Evolutionary conservation across 495 filamentous ascomycete genomes (phyloP).

Genomic region (Neurospora tetrasperma): DNA sequence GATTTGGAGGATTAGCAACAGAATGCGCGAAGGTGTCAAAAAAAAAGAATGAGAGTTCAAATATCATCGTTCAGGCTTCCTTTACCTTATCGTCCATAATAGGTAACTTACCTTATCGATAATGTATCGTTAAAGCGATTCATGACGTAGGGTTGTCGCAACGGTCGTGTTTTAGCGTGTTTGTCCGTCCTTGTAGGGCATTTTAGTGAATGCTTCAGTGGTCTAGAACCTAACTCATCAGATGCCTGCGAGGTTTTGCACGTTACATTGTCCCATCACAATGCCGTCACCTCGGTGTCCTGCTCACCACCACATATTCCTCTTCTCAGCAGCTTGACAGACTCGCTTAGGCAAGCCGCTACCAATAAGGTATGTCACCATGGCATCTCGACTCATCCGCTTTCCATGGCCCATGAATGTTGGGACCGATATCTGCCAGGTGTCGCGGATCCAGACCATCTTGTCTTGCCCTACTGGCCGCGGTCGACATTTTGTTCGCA

Average conservation of each 20-base stretch:
- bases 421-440: slow-evolving; percentile 48
- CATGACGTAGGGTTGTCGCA: neutral
- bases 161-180: neutral
- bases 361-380: neutral
- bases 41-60: neutral
- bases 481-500: slow-evolving; percentile 26
- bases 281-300: neutral
- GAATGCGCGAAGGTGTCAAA: neutral
- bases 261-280: neutral
- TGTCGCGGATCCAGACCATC: slow-evolving; percentile 34
- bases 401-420: slow-evolving; percentile 40
- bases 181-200: neutral
- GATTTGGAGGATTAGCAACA: neutral
- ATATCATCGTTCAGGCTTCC: neutral
- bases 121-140: neutral
- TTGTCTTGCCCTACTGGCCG: slow-evolving; percentile 11
- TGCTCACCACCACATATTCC: neutral
- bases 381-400: slow-evolving; percentile 12
- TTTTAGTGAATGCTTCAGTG: neutral
- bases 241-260: neutral
- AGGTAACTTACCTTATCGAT: neutral
- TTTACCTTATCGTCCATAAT: neutral
- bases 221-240: neutral
- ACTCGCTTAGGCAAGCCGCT: neutral
- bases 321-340: neutral